Evolutionary conservation across 2,329 filamentous ascomycete species (phyloP).

Genomic region (Alternaria infectoria): DNA sequence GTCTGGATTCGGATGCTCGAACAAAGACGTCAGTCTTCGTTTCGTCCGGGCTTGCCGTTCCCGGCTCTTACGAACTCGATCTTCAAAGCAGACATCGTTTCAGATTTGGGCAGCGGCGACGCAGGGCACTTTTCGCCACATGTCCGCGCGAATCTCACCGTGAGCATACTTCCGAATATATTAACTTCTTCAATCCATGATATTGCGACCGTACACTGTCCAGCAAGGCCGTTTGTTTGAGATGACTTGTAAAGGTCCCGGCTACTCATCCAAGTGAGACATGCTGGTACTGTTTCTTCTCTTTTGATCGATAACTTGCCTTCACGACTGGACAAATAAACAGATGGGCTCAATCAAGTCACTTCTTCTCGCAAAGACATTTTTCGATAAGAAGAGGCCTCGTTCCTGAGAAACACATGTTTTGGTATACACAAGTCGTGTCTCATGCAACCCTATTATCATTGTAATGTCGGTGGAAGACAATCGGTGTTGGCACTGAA

Average conservation of each 20-base stretch:
- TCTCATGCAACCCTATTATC: too few species aligned
- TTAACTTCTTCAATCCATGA: neutral
- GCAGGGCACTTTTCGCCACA: neutral
- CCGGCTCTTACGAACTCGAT: neutral
- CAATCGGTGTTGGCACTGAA: neutral
- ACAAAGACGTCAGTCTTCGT: neutral
- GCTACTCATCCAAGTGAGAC: neutral
- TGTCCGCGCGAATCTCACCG: accelerated
- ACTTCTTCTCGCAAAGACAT: too few species aligned
- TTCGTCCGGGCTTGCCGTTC: neutral
- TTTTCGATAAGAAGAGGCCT: too few species aligned
- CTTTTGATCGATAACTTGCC: neutral
- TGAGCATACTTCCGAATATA: accelerated
- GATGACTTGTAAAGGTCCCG: neutral
- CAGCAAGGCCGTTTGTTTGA: neutral
- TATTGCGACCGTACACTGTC: neutral
- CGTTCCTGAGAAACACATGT: too few species aligned
- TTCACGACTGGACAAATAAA: neutral
- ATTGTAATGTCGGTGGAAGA: neutral
- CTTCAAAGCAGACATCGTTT: neutral
- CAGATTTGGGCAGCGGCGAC: neutral
- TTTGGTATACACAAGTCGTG: too few species aligned
- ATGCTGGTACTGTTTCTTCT: neutral
- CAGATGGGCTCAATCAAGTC: too few species aligned
- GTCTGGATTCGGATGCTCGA: neutral